phyloP scores from a whole-genome alignment of 805 yeast genomes.

The Candida nanaspora region DNA sequence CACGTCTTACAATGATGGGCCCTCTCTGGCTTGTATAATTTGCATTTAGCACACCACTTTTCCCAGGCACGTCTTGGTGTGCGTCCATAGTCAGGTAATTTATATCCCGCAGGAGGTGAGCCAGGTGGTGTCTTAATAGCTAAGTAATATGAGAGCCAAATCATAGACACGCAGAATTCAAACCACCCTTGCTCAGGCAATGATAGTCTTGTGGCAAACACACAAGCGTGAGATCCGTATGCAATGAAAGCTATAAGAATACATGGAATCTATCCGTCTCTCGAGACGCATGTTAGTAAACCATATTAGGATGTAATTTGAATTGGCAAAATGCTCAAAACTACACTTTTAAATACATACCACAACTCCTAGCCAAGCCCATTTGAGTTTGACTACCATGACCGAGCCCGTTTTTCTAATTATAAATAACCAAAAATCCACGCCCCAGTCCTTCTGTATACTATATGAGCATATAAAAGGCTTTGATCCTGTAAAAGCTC shows the following conservation, averaged over 20 bases:
- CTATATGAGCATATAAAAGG: too few species aligned
- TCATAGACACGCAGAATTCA: slow-evolving; percentile 40
- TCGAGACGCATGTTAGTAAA: too few species aligned
- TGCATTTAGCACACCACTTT: slow-evolving; percentile 69
- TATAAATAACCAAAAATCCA: too few species aligned
- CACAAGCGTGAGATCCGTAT: slow-evolving; percentile 52
- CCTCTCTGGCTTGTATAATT: slow-evolving; percentile 70
- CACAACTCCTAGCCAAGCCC: slow-evolving; percentile 43
- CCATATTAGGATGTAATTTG: too few species aligned
- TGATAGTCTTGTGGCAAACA: slow-evolving; percentile 40
- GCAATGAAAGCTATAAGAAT: slow-evolving; percentile 51
- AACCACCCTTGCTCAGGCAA: slow-evolving; percentile 35
- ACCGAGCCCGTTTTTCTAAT: neutral
- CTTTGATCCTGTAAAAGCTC: too few species aligned
- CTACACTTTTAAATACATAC: slow-evolving; percentile 24
- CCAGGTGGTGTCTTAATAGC: slow-evolving; percentile 73
- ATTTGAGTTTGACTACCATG: slow-evolving; percentile 28
- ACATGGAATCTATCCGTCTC: slow-evolving; percentile 48
- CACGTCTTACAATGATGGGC: slow-evolving; percentile 83
- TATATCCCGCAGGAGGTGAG: slow-evolving; percentile 43
- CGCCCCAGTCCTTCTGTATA: too few species aligned
- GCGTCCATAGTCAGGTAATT: slow-evolving; percentile 25
- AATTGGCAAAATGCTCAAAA: too few species aligned
- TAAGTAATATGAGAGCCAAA: slow-evolving; percentile 67
- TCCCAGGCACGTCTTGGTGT: slow-evolving; percentile 37